Percentiles rank a stretch among this genome's conserved stretches.
These are phyloP conservation scores for Macadamia integrifolia DNA, from an alignment of 164 flowering plant genomes.

Conservation along the genomic window DNA sequence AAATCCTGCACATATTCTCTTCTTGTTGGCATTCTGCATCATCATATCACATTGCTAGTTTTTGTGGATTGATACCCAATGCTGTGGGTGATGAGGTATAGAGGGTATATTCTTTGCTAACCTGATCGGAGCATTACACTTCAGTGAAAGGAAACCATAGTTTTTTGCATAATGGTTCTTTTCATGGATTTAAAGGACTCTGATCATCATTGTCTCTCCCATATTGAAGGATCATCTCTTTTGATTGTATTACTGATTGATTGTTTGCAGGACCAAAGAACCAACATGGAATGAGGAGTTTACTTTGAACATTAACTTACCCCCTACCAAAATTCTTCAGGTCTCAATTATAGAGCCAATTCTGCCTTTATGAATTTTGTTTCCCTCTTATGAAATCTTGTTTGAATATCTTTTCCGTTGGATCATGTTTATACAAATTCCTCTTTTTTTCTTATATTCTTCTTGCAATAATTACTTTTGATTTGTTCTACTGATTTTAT, in stretches of 20 bases:
- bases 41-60: too few relatives aligned
- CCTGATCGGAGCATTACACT: too few relatives aligned
- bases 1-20: too few relatives aligned
- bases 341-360: constrained; percentile 22
- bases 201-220: not conserved
- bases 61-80: too few relatives aligned
- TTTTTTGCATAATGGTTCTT: too few relatives aligned
- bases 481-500: not conserved
- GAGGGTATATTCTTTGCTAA: too few relatives aligned
- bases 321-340: constrained; percentile 57
- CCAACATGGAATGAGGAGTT: constrained; percentile 95
- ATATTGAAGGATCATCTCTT: not conserved
- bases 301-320: constrained; percentile 59
- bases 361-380: not conserved
- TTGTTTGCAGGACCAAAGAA: constrained; percentile 63
- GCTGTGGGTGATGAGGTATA: too few relatives aligned
- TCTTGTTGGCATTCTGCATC: too few relatives aligned
- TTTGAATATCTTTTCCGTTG: not conserved
- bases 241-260: not conserved
- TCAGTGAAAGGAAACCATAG: too few relatives aligned
- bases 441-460: too few relatives aligned
- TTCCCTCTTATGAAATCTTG: not conserved
- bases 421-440: too few relatives aligned
- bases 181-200: not conserved
- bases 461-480: too few relatives aligned